Evolutionary conservation across 768 basidiomycete genomes (phyloP).

Genomic region (Boletus barrowsii): DNA sequence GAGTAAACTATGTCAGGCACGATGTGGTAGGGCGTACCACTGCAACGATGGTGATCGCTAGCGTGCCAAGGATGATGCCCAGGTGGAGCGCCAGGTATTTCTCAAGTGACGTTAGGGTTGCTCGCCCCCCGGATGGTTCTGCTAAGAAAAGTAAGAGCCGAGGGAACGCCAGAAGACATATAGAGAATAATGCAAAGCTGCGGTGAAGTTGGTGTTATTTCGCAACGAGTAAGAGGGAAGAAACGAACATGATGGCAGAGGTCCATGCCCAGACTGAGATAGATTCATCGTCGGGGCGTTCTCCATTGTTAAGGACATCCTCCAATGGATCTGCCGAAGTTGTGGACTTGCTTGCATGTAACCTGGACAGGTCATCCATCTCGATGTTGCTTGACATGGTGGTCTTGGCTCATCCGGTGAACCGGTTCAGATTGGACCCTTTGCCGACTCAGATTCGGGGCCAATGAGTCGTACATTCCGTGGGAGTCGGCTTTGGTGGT

Average conservation of each 20-base stretch:
- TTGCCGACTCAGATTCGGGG: neutral
- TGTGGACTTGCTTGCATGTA: neutral
- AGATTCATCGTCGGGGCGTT: constrained; percentile 21
- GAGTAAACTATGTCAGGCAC: constrained; percentile 3
- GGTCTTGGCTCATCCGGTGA: neutral
- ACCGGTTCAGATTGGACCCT: neutral
- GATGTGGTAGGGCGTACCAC: constrained; percentile 39
- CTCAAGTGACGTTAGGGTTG: constrained; percentile 61
- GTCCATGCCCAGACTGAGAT: constrained; percentile 39
- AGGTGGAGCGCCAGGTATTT: constrained; percentile 65
- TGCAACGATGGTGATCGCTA: constrained; percentile 55
- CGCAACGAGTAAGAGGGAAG: neutral
- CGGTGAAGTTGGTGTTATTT: constrained; percentile 1
- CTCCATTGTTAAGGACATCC: constrained; percentile 1
- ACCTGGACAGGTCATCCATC: constrained; percentile 37
- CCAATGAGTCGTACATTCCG: neutral
- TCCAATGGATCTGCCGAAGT: constrained; percentile 12
- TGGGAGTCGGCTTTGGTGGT: neutral
- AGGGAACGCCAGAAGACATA: constrained; percentile 51
- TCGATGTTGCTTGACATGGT: constrained; percentile 37
- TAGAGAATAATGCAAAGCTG: constrained; percentile 36
- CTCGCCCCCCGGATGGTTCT: constrained; percentile 41
- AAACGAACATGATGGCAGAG: constrained; percentile 32
- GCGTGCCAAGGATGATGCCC: constrained; percentile 56
- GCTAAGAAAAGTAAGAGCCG: constrained; percentile 67